phyloP scores from a whole-genome alignment of 139 green algal genomes.

The Chlamydomonas sphaeroides region DNA sequence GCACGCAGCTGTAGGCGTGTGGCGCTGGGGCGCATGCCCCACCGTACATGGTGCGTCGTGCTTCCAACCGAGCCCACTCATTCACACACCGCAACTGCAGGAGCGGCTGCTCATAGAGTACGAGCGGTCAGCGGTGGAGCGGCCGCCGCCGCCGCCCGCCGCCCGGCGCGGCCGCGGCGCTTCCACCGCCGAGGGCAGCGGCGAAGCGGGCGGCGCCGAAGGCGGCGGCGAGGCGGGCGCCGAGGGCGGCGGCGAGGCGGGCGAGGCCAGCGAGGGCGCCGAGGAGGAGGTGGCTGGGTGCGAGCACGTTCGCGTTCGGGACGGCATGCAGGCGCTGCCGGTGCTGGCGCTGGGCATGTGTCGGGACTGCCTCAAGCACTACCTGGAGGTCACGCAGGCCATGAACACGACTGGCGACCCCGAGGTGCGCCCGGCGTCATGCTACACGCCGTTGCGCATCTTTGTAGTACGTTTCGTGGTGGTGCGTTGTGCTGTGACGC shows the following conservation, averaged over 20 bases:
- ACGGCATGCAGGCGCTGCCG: constrained; percentile 30
- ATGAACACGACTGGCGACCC: too few relatives aligned
- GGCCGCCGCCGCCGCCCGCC: background rate
- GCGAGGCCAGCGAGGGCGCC: background rate
- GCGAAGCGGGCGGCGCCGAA: background rate
- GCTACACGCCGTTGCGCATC: too few relatives aligned
- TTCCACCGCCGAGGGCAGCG: background rate
- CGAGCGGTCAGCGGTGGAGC: background rate
- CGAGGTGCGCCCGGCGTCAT: too few relatives aligned
- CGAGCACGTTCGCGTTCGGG: constrained; percentile 38
- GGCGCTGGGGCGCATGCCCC: too few relatives aligned
- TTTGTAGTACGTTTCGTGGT: too few relatives aligned
- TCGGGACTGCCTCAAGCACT: constrained; percentile 35
- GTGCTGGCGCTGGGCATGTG: constrained; percentile 54
- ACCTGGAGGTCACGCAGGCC: constrained; percentile 40
- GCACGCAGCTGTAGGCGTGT: too few relatives aligned
- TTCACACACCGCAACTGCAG: background rate
- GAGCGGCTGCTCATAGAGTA: constrained; percentile 18
- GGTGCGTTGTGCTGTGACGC: too few relatives aligned
- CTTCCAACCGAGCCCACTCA: too few relatives aligned
- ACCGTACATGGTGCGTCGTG: too few relatives aligned
- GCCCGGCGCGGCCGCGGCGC: background rate
- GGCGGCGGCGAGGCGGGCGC: background rate
- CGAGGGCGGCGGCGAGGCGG: background rate
- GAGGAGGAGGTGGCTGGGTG: background rate